Conservation (phyloP, 495 filamentous ascomycete genomes). For the Extremus antarcticus region DNA sequence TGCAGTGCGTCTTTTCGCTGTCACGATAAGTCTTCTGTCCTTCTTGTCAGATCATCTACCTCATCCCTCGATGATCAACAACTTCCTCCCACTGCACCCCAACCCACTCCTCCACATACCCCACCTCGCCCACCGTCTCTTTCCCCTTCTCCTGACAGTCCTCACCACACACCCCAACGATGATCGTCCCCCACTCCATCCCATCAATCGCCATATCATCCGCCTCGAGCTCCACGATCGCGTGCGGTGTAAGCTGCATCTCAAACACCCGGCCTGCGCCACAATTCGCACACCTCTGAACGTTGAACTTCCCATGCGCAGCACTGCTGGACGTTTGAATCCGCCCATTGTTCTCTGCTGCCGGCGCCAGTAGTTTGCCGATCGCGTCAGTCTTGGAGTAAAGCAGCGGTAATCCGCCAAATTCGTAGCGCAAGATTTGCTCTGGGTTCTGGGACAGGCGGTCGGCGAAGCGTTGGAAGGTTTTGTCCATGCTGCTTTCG, state of each 20-base stretch:
- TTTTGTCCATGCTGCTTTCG: constrained; percentile 72
- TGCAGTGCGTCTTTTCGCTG: no score
- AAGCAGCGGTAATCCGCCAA: constrained; percentile 65
- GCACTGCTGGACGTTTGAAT: constrained; percentile 21
- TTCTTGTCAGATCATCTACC: neutral
- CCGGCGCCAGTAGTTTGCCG: constrained; percentile 46
- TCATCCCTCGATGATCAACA: neutral
- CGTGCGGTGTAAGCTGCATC: constrained; percentile 79
- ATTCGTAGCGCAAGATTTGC: constrained; percentile 89
- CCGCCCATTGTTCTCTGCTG: constrained; percentile 22
- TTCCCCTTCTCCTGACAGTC: constrained; percentile 52
- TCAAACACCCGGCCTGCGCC: constrained; percentile 71
- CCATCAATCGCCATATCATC: constrained; percentile 70
- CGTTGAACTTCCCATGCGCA: constrained; percentile 21
- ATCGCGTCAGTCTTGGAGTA: constrained; percentile 68
- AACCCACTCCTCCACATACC: constrained; percentile 87
- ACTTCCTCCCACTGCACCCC: constrained; percentile 95
- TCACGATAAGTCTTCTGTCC: no score
- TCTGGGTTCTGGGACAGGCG: constrained; percentile 83
- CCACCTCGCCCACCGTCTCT: constrained; percentile 40
- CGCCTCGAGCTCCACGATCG: constrained; percentile 78
- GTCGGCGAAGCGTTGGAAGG: constrained; percentile 87
- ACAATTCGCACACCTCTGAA: constrained; percentile 72
- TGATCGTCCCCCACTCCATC: constrained; percentile 98
- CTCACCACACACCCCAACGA: constrained; percentile 69